Percentiles rank a stretch among this genome's conserved stretches.
phyloP scores from a whole-genome alignment of 2,329 filamentous ascomycete species.

The Sclerotinia sclerotiorum region DNA sequence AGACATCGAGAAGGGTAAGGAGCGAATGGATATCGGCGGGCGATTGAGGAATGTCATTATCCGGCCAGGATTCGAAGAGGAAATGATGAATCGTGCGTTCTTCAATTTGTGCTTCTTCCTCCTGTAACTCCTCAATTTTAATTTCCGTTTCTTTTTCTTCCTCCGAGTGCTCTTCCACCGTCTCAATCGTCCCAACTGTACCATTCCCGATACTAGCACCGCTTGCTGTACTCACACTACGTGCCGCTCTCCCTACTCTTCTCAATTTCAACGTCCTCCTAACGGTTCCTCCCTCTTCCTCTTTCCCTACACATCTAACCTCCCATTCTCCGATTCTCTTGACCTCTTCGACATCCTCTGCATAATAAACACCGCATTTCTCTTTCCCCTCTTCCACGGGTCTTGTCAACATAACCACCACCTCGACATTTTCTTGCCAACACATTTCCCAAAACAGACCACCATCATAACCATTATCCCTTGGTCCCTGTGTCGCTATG shows the following conservation, averaged over 20 bases:
- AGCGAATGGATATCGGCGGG: slow-evolving; percentile 25
- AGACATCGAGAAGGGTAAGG: slow-evolving; percentile 23
- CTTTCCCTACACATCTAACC: slow-evolving; percentile 20
- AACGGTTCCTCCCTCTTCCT: slow-evolving; percentile 21
- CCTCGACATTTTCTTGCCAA: slow-evolving; percentile 23
- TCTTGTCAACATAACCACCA: slow-evolving; percentile 29
- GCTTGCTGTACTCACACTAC: neutral
- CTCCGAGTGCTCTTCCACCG: neutral
- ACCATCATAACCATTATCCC: slow-evolving; percentile 22
- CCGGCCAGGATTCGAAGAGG: slow-evolving; percentile 29
- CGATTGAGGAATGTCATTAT: slow-evolving; percentile 28
- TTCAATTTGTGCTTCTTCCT: slow-evolving; percentile 12
- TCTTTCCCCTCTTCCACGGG: slow-evolving; percentile 25
- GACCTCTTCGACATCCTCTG: slow-evolving; percentile 22
- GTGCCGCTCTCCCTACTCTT: neutral
- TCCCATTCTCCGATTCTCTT: slow-evolving; percentile 25
- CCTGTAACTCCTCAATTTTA: neutral
- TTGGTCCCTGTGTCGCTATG: slow-evolving; percentile 28
- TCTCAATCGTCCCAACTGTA: neutral
- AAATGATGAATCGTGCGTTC: slow-evolving; percentile 28
- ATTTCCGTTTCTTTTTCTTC: neutral
- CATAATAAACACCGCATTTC: slow-evolving; percentile 30
- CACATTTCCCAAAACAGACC: slow-evolving; percentile 25
- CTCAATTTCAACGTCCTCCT: slow-evolving; percentile 25
- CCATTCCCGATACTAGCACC: neutral